phyloP scores from a whole-genome alignment of 805 yeast species.

The Wickerhamiella bombiphila region DNA sequence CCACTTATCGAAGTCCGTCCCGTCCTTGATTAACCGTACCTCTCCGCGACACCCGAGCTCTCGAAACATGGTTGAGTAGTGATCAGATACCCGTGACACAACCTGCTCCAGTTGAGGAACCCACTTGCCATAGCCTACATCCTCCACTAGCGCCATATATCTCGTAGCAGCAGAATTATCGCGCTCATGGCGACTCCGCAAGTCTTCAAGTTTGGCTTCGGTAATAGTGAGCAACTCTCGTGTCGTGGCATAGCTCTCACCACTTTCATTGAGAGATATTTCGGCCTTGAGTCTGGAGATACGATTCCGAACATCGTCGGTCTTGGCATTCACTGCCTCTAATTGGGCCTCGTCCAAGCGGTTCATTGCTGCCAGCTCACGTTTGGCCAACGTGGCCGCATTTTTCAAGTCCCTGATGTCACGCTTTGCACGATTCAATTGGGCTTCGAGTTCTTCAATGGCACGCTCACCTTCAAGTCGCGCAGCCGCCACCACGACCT shows the following conservation, averaged over 20 bases:
- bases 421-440: too few relatives aligned
- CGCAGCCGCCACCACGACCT: too few relatives aligned
- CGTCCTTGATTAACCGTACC: constrained; percentile 41
- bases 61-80: constrained; percentile 52
- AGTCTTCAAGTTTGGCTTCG: constrained; percentile 4
- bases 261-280: constrained; percentile 4
- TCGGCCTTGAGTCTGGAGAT: constrained; percentile 4
- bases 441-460: too few relatives aligned
- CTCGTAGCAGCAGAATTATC: background rate
- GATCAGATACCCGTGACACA: constrained; percentile 40
- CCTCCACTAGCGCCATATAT: constrained; percentile 1
- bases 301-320: constrained; percentile 1
- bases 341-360: constrained; percentile 1
- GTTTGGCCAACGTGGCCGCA: too few relatives aligned
- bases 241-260: constrained; percentile 7
- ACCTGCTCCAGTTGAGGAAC: constrained; percentile 44
- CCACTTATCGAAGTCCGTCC: constrained; percentile 54
- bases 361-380: background rate
- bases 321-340: constrained; percentile 1
- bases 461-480: too few relatives aligned
- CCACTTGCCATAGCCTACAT: constrained; percentile 31
- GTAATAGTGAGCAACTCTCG: constrained; percentile 4
- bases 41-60: constrained; percentile 81
- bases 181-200: background rate
- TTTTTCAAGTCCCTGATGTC: too few relatives aligned